Evolutionary conservation across 495 filamentous ascomycete species (phyloP).

Genomic region (Neurospora hispaniola): DNA sequence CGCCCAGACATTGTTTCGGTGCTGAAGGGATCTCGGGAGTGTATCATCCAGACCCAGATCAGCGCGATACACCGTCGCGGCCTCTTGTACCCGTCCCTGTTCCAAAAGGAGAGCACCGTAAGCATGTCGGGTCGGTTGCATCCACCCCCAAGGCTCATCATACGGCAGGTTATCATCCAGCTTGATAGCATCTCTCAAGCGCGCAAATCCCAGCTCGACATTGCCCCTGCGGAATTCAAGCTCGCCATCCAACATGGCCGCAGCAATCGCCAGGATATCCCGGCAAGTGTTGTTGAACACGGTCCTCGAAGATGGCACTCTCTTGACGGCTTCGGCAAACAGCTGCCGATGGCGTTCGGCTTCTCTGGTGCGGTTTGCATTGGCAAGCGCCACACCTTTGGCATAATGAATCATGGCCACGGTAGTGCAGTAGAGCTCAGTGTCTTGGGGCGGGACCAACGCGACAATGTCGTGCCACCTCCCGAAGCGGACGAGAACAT

Average conservation of each 20-base stretch:
- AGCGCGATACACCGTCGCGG: conserved; percentile 43
- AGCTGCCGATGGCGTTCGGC: conserved; percentile 34
- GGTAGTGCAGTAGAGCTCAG: conserved; percentile 48
- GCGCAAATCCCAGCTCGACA: conserved; percentile 41
- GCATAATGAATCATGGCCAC: conserved; percentile 56
- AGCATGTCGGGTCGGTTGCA: conserved; percentile 57
- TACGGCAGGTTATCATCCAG: conserved; percentile 49
- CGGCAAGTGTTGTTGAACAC: conserved; percentile 54
- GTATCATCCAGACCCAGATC: conserved; percentile 50
- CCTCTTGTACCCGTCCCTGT: conserved; percentile 46
- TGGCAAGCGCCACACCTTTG: conserved; percentile 52
- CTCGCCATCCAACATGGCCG: conserved; percentile 59
- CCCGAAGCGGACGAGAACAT: conserved; percentile 57
- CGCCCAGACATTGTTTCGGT: conserved; percentile 60
- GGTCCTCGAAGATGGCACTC: conserved; percentile 43
- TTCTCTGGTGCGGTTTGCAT: conserved; percentile 33
- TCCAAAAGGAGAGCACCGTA: conserved; percentile 54
- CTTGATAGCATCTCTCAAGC: conserved; percentile 41
- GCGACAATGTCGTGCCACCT: conserved; percentile 48
- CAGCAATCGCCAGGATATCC: conserved; percentile 48
- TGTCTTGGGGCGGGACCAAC: conserved; percentile 39
- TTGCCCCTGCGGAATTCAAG: conserved; percentile 52
- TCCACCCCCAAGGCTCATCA: conserved; percentile 63
- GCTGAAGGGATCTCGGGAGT: conserved; percentile 46
- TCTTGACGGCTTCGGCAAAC: conserved; percentile 35